These are phyloP conservation scores for Chlorella sp. DNA, from an alignment of 139 green algal genomes.

Conservation along the genomic window DNA sequence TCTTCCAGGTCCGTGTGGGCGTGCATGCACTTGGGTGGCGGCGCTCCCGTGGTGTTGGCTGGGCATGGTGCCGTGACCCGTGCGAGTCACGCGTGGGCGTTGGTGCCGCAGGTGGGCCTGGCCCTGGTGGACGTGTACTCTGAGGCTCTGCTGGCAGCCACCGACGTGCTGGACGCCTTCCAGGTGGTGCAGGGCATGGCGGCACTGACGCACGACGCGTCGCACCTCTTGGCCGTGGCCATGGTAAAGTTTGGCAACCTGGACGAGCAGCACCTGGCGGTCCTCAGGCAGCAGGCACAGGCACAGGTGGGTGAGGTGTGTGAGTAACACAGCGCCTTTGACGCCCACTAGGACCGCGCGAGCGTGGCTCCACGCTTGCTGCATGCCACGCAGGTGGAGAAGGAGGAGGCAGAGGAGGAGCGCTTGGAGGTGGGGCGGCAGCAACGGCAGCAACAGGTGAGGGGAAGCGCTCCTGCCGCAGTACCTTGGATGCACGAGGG, in stretches of 20 bases:
- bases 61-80: too few relatives aligned
- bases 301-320: neutral
- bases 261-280: neutral
- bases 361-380: too few relatives aligned
- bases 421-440: neutral
- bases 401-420: neutral
- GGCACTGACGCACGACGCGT: constrained; percentile 53
- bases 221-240: constrained; percentile 45
- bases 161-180: constrained; percentile 36
- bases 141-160: constrained; percentile 10
- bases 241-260: neutral
- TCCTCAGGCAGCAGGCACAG: neutral
- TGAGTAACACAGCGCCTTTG: too few relatives aligned
- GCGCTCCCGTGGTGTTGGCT: neutral
- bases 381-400: neutral
- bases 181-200: constrained; percentile 36
- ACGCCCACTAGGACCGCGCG: too few relatives aligned
- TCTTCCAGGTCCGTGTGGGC: constrained; percentile 39
- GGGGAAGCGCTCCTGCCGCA: too few relatives aligned
- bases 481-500: too few relatives aligned
- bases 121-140: constrained; percentile 24
- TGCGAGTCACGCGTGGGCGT: too few relatives aligned
- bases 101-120: constrained; percentile 17
- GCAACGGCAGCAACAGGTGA: neutral
- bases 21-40: neutral